Evolutionary conservation across 768 basidiomycete species (phyloP).

Genomic region (Tephrocybe rancida): DNA sequence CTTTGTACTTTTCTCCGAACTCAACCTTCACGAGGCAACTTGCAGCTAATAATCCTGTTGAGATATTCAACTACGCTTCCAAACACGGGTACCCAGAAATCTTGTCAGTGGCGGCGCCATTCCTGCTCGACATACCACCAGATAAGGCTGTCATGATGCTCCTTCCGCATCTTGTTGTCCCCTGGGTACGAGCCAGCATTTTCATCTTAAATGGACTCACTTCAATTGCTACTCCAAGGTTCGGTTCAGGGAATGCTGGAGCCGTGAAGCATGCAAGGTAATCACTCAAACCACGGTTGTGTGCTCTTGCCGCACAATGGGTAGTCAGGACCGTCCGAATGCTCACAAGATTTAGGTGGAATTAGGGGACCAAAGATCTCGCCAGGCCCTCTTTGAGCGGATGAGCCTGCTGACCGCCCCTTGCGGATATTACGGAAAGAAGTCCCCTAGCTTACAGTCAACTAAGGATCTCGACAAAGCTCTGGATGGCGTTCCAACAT

Average conservation of each 20-base stretch:
- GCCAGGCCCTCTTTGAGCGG: no score
- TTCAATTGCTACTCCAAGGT: no score
- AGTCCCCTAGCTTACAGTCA: no score
- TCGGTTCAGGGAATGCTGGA: not conserved
- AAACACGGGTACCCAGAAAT: slow-evolving; percentile 10
- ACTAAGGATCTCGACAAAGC: not conserved
- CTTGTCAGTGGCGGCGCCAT: not conserved
- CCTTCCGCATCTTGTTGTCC: not conserved
- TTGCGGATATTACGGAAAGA: no score
- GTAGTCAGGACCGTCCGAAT: no score
- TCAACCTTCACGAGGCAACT: not conserved
- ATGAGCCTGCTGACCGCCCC: no score
- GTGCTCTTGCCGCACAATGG: not conserved
- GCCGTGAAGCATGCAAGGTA: not conserved
- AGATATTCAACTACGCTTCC: slow-evolving; percentile 15
- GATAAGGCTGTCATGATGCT: not conserved
- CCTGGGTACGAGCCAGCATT: no score
- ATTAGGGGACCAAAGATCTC: no score
- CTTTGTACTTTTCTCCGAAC: not conserved
- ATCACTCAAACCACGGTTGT: no score
- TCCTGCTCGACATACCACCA: not conserved
- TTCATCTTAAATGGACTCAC: no score
- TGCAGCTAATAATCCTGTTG: slow-evolving; percentile 8
- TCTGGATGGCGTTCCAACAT: not conserved
- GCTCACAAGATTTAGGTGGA: no score